Evolutionary conservation across 2,329 filamentous ascomycete genomes (phyloP).

Genomic region (Aspergillus floridensis): DNA sequence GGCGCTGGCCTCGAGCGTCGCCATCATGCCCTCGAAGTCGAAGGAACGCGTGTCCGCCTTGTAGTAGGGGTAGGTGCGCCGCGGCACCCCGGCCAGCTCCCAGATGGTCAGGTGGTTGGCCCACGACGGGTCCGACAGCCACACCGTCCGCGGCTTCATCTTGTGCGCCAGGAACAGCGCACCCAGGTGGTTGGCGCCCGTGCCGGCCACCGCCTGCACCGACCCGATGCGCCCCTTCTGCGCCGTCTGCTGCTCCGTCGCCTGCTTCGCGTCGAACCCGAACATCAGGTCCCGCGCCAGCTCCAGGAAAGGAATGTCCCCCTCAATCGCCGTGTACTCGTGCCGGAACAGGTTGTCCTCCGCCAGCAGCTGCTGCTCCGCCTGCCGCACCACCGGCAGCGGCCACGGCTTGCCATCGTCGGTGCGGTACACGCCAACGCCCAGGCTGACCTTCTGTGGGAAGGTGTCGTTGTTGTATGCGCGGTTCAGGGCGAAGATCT

Average conservation of each 20-base stretch:
- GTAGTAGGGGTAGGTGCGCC: constrained; percentile 90
- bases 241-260: constrained; percentile 24
- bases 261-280: constrained; percentile 54
- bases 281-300: constrained; percentile 88
- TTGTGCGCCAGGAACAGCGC: constrained; percentile 88
- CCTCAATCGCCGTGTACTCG: constrained; percentile 95
- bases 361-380: constrained; percentile 66
- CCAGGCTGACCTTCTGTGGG: constrained; percentile 80
- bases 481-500: constrained; percentile 84
- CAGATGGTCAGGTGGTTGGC: constrained; percentile 98
- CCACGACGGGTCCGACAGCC: constrained; percentile 95
- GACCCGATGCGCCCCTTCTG: constrained; percentile 58
- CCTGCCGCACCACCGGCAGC: constrained; percentile 87
- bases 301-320: constrained; percentile 75
- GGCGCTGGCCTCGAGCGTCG: constrained; percentile 81
- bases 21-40: constrained; percentile 61
- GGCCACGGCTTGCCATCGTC: constrained; percentile 96
- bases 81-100: constrained; percentile 67
- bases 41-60: constrained; percentile 56
- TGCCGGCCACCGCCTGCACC: constrained; percentile 92
- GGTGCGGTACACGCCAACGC: constrained; percentile 87
- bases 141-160: constrained; percentile 71
- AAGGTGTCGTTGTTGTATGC: constrained; percentile 73
- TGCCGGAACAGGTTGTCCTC: constrained; percentile 88
- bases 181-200: constrained; percentile 88